Evolutionary conservation across 257 asterid genomes (phyloP).

Genomic region (Osmanthus fragrans): DNA sequence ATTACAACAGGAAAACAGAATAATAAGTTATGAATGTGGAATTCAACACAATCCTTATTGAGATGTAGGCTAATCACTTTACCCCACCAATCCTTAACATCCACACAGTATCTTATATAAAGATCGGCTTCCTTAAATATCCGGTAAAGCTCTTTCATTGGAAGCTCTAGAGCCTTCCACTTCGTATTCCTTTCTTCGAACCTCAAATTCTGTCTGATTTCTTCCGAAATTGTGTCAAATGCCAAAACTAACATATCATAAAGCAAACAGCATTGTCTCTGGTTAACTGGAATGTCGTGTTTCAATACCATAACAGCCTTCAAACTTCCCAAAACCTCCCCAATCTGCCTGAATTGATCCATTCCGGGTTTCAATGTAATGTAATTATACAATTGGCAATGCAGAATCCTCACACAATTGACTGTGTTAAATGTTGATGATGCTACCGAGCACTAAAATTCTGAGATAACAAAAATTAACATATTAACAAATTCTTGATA

Average conservation of each 20-base stretch:
- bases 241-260: slow-evolving; percentile 59
- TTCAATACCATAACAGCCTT: slow-evolving; percentile 77
- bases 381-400: background rate
- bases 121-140: slow-evolving; percentile 67
- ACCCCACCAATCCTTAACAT: slow-evolving; percentile 82
- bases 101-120: slow-evolving; percentile 63
- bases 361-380: slow-evolving; percentile 23
- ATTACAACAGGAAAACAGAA: slow-evolving; percentile 73
- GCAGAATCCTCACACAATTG: background rate
- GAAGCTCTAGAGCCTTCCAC: slow-evolving; percentile 78
- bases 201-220: slow-evolving; percentile 63
- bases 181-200: slow-evolving; percentile 63
- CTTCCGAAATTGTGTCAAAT: slow-evolving; percentile 61
- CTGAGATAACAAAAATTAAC: background rate
- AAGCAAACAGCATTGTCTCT: slow-evolving; percentile 71
- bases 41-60: slow-evolving; percentile 66
- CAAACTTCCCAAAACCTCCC: slow-evolving; percentile 78
- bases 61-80: slow-evolving; percentile 71
- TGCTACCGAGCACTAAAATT: background rate
- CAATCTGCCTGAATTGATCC: slow-evolving; percentile 89
- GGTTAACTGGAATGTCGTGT: slow-evolving; percentile 78
- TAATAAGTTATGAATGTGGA: slow-evolving; percentile 73
- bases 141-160: slow-evolving; percentile 77
- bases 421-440: background rate
- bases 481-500: background rate